A percentile compares a stretch with the other conserved stretches of the same genome.
Conservation (phyloP, 176 grass and related monocot genomes). For the Zizania latifolia region DNA sequence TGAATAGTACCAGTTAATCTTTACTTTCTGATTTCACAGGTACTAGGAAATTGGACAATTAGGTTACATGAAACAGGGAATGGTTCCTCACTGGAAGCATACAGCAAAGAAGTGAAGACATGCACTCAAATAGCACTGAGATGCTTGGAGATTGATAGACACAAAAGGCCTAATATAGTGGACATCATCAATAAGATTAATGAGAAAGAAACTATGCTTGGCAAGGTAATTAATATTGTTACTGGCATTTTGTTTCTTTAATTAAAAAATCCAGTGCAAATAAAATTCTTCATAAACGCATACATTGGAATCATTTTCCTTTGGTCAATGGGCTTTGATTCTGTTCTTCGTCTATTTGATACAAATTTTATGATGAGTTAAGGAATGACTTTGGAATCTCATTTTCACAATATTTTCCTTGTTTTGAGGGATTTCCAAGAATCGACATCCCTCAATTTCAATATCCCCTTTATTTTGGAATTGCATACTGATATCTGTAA, state of each 20-base stretch:
- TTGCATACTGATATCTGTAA: neutral
- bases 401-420: neutral
- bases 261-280: neutral
- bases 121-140: conserved; percentile 1
- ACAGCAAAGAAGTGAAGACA: neutral
- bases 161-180: neutral
- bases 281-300: neutral
- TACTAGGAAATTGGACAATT: neutral
- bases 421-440: too few species aligned
- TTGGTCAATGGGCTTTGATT: neutral
- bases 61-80: neutral
- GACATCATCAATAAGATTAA: neutral
- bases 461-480: neutral
- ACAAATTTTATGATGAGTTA: too few species aligned
- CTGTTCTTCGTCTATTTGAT: too few species aligned
- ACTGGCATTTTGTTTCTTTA: neutral
- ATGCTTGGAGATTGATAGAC: neutral
- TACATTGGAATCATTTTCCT: neutral
- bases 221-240: neutral
- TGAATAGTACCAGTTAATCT: neutral
- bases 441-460: too few species aligned
- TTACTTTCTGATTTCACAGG: neutral
- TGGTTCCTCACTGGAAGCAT: neutral
- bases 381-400: neutral
- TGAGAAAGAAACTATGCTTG: neutral